Base-by-base conservation (phyloP, 306 rosid genomes). In the Amphicarpaea edgeworthii region DNA sequence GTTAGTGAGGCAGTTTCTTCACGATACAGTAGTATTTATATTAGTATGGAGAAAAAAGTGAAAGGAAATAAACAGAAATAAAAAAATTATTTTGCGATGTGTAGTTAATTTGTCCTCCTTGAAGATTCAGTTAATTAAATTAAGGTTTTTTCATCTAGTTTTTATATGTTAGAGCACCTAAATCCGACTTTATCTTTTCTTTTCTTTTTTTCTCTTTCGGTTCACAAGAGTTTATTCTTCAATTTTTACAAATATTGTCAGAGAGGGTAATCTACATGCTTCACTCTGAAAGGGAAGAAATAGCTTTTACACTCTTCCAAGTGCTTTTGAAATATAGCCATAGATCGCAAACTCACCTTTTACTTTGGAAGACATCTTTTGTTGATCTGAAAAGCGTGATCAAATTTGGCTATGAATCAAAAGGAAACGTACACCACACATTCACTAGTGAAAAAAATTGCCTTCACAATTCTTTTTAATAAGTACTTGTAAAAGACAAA, bases 281-380 rank as follows among this genome's bases (percentile, higher is more conserved):
- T 61, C 77, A 54, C 19, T 73, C 26, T 58, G 24, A 46, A 67
- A 49, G 42, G 21, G 5, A 24, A 24, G 50, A 46, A 57, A 46
- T 21, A 34, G 24, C 72, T 82, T 72, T 72, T 67, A 42, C 71
- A 47, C 6, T 19, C 67, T 77, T 72, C 66, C 24, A 45, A 77
- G 49, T 73, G 68, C 77, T 79, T 74, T 79, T 54, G 64, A 16
- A 83, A 74, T 53, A 51, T 60, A 75, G 68, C 30, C 62, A 45
- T 46, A 26, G 26, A 57, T 40, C 7, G 14, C 61, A 76, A 59
- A 65, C 9, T 10, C 5, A 77, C 50, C 67, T 71, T 80, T 71
- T 47, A 76, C 61, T 81, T 70, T 81, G 45, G 20, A 23, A 46
- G 9, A 3, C 55, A 61, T 38, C 58, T 23, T 83, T 70, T 55